Base-by-base conservation (phyloP, 1,139 yeast species). In the Debaryomyces coudertii region DNA sequence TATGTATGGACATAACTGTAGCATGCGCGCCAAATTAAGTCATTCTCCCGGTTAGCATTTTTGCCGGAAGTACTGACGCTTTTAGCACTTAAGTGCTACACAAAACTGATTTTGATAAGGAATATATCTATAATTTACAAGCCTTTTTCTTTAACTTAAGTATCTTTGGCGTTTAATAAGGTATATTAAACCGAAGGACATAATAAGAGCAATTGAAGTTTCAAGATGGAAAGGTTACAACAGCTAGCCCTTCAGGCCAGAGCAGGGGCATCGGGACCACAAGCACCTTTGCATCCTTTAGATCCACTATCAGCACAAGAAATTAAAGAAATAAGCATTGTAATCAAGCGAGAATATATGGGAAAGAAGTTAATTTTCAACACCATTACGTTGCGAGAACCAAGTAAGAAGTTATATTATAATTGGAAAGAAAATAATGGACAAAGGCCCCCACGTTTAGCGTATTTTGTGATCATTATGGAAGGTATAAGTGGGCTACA, bases 361-460 rank as follows among this genome's bases (percentile, higher is more conserved):
- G 84, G 80, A 27, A 73, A 71, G 54, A 54, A 60, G 8, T 66
- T 84, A 49, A 62, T 73, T 36, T 86, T 85, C 75, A 87, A 86
- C 65, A 83, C 89, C 27, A 73, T 87, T 53, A 81, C 90, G 23
- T 71, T 87, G 49, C 76, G 80, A 60, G 95, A 87, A 67, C 93
- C 93, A 47, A 67, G 81, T 49, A 86, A 85, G 66, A 70, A 69
- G 46, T 80, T 79, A 7, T 82, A 76, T 65, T 75, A 82, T 52
- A 77, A 71, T 30, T 87, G 92, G 92, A 81, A 79, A 55, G 88
- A 83, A 51, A 62, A 72, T 40, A 72, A 69, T 43, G 85, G 85
- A n/a, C 77, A 86, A 8, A 51, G 70, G 29, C 89, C 90, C 28
- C 83, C 86, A 45, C 76, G 93, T 63, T 69, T 83, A 54, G 90